Evolutionary conservation across 2,329 filamentous ascomycete genomes (phyloP).

Genomic region (Talaromyces funiculosus): DNA sequence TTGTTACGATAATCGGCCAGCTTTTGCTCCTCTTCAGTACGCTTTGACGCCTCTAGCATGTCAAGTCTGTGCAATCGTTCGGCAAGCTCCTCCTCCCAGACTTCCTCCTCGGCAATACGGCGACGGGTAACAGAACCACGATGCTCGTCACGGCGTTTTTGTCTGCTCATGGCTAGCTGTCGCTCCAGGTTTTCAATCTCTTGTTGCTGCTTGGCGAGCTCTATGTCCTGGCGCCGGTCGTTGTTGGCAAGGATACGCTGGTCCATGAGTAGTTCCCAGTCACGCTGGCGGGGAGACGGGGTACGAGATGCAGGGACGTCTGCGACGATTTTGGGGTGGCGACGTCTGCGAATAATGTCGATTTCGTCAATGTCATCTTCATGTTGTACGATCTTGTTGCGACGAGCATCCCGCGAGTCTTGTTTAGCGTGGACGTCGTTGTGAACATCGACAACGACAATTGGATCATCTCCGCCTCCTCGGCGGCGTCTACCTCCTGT

Average conservation of each 20-base stretch:
- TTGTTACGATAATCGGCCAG: constrained; percentile 14
- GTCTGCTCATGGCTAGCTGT: constrained; percentile 24
- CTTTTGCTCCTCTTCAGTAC: constrained; percentile 24
- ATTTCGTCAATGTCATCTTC: constrained; percentile 13
- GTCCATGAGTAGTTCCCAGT: constrained; percentile 30
- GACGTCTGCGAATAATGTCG: constrained; percentile 18
- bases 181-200: constrained; percentile 33
- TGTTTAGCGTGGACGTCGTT: constrained; percentile 22
- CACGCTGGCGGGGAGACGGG: constrained; percentile 21
- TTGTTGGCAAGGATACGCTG: constrained; percentile 31
- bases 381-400: constrained; percentile 21
- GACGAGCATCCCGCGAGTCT: constrained; percentile 23
- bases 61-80: constrained; percentile 34
- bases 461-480: constrained; percentile 20
- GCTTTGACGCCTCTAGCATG: constrained; percentile 38
- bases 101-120: constrained; percentile 34
- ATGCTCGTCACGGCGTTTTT: constrained; percentile 10
- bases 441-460: constrained; percentile 33
- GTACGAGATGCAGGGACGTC: constrained; percentile 12
- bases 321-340: constrained; percentile 21
- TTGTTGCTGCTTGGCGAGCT: constrained; percentile 30
- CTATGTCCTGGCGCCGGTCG: constrained; percentile 30
- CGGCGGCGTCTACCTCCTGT: constrained; percentile 28
- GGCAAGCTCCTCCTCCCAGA: constrained; percentile 37
- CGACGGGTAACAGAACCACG: constrained; percentile 17